These are phyloP conservation scores for Solanum chilense DNA, from an alignment of 257 asterid species.

Conservation along the genomic window DNA sequence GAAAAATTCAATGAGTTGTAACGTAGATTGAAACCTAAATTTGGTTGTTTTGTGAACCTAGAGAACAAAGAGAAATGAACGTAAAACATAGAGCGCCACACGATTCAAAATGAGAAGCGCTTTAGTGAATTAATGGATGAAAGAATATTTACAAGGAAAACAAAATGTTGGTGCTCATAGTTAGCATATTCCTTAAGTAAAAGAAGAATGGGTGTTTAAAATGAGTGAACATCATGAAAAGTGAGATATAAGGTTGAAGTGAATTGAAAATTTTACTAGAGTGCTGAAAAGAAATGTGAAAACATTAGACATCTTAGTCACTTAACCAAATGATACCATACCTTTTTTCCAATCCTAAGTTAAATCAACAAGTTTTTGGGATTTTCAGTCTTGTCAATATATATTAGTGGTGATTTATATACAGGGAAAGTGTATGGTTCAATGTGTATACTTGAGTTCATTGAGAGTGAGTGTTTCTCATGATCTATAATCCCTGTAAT, in stretches of 20 bases:
- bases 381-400: neutral
- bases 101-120: neutral
- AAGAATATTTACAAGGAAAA: neutral
- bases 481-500: neutral
- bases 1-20: neutral
- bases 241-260: neutral
- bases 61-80: neutral
- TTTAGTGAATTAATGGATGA: neutral
- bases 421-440: neutral
- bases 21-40: neutral
- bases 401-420: neutral
- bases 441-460: neutral
- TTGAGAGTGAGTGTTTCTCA: neutral
- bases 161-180: neutral
- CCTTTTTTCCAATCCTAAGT: neutral
- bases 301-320: neutral
- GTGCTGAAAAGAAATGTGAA: neutral
- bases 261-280: neutral
- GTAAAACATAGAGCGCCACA: neutral
- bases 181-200: neutral
- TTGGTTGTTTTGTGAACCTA: neutral
- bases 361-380: neutral
- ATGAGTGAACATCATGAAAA: neutral
- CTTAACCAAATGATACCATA: neutral
- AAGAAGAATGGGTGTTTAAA: neutral